Evolutionary conservation across 2,329 filamentous ascomycete genomes (phyloP), one percentile per base, ranked within the genome.

Genomic region (Leptoxyphium fumago): DNA sequence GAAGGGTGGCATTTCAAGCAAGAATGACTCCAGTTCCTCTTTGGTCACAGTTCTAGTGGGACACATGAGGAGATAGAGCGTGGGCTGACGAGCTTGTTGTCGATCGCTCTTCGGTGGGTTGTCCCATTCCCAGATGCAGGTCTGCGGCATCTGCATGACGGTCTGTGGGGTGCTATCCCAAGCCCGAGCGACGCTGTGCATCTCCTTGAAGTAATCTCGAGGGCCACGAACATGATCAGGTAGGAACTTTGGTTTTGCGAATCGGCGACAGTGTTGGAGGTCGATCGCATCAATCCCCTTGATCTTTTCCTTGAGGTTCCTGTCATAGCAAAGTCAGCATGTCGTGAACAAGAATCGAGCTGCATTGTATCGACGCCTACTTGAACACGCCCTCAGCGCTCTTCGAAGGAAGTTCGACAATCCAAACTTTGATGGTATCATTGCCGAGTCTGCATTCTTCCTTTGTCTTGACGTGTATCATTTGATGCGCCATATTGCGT

Each of bases 351-450:
- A 15, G 9, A 18, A 5, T 41, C 38, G 29, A 40, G 41, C 46
- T 29, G 38, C 7, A 46, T 45, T 43, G 49, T 46, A 48, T 47
- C 40, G 30, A 70, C 77, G 61, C 21, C 21, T 66, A 87, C 83
- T 73, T 78, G 57, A 91, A 74, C 56, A 86, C 73, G 50, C 74
- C 71, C 61, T 82, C 85, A 51, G 83, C 82, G 53, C 73, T 72
- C 62, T 79, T 83, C 50, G 78, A 75, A 40, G 83, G 83, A 44
- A 83, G 74, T 55, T 81, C 73, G 41, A 84, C 80, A 49, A 85
- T 76, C 60, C 82, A 82, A 43, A 80, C 80, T 46, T 75, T 69
- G 41, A 80, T 59, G 28, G 66, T 70, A 52, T 71, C 69, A 30
- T 66, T 62, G 43, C 62, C 63, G 45, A 68, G 67, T 43, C 66